Evolutionary conservation across 2,329 filamentous ascomycete species (phyloP), one percentile per base, ranked within the genome.

Genomic region (Xylaria arbuscula): DNA sequence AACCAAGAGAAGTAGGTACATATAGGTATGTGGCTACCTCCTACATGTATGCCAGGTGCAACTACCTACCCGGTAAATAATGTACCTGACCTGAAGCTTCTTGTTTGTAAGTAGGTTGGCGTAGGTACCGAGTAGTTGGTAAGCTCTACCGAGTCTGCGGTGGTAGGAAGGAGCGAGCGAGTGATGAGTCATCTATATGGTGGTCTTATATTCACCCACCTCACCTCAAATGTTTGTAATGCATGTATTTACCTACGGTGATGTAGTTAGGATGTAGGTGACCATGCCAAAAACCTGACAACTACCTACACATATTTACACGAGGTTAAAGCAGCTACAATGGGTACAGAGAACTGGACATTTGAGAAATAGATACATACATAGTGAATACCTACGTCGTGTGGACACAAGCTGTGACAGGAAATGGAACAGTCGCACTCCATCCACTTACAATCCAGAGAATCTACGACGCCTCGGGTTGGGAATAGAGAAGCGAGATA

Each of bases 151-250:
- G 9, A 47, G 24, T 15, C 10, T 53, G 47, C 15, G 8, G 28
- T 57, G 24, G 13, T 10, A 47, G 61, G 64, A 69, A 67, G 34
- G 50, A 42, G 36, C 42, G 40, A 60, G 38, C 38, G 59, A 48
- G 51, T 19, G 28, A 53, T 22, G 36, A 63, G 38, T 47, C 47
- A 48, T 64, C 10, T 47, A 45, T 17, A 17, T 42, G 42, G 36
- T 32, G 24, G 36, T 53, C 22, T 42, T 17, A 40, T 40, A 3
- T 36, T 28, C 28, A 28, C 28, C 28, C 28, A 28, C 28, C 28
- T 28, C 28, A 28, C 28, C 28, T 28, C n/a, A n/a, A n/a, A n/a
- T n/a, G n/a, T n/a, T n/a, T n/a, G n/a, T n/a, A n/a, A n/a, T n/a
- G n/a, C n/a, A n/a, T n/a, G n/a, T n/a, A n/a, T n/a, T n/a, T n/a